Base-by-base conservation (phyloP, 768 basidiomycete species). In the Stropharia rugosoannulata region DNA sequence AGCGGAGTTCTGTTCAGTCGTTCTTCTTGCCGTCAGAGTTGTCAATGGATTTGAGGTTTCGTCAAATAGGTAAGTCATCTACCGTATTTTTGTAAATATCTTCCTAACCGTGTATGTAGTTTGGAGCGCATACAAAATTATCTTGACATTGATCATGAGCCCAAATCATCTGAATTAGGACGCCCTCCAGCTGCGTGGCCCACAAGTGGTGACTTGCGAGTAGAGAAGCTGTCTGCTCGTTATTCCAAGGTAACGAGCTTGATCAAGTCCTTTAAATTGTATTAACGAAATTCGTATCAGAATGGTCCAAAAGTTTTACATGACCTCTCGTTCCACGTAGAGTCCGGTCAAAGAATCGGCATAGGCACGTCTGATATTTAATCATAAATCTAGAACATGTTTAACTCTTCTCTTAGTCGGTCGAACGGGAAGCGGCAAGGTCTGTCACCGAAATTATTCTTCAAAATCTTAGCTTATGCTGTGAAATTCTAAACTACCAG, bases 71-170 rank as follows among this genome's bases (percentile, higher is more conserved):
- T 53, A 32, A 38, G 4, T 19, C 1, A 11, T 39, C 5, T 50
- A 18, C 19, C 12, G 37, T 50, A 29, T n/a, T 19, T 50, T 25
- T 2, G 3, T 41, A 5, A 12, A 15, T 12, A 41, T 41, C 3
- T 41, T 12, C 2, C 12, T 19, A n/a, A 15, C 15, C 40, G 18
- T 6, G 18, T 3, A 66, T 54, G 3, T 25, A 77, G 78, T 60
- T 64, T 78, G 19, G 91, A 95, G 63, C 87, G 93, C 55, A 85
- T 93, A 2, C 80, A 88, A 48, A 84, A 63, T 2, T 87, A 85
- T 62, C 63, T 85, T 16, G 59, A 68, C 22, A 84, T 86, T 51
- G 84, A 86, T 45, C 81, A 83, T 57, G 84, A 87, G 60, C 73
- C 76, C 6, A 71, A 73, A 57, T 56, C 73, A 1, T 71, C 70